Evolutionary conservation across 805 yeast genomes (phyloP), one percentile per base, ranked within the genome.

Genomic region (Komagataella populi): DNA sequence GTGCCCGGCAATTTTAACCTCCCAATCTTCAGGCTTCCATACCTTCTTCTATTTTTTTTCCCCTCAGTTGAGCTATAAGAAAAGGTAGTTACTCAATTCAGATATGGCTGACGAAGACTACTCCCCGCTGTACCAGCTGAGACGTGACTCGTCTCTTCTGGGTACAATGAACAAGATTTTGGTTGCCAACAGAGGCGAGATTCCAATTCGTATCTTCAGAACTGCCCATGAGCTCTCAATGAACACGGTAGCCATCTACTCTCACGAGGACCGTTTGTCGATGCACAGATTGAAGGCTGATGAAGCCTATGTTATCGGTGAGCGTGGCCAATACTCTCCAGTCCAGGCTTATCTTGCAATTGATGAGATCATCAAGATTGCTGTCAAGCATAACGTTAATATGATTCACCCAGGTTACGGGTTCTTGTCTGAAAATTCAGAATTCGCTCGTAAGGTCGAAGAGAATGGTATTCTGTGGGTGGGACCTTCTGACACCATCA

Each of bases 181-280:
- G 55, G 93, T 86, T 45, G 91, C 91, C 57, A 84, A 84, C 71
- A 73, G 93, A 71, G 93, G 91, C 60, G 91, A 85, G 67, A 84
- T 84, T 60, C 91, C 91, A 47, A 83, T 84, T 62, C 71, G 93
- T 70, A 90, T 91, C 66, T 91, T 91, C 71, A 80, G 99, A 71
- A 84, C 97, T 44, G 99, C 99, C 55, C 99, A 93, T 70, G 99
- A 91, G 70, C 75, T 91, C 63, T 85, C 96, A 20, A 87, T 93
- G 96, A 89, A 87, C 63, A 90, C 99, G 0, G 96, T 93, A 46
- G 99, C 98, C 48, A 84, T 91, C 63, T 91, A 89, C 69, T 89
- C 97, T 43, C 95, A 91, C 66, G 97, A 93, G 70, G 99, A 91
- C 68, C 75, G 96, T 55, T 74, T 91, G 61, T 84, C 96, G 10